phyloP scores from a whole-genome alignment of 805 yeast species.

The Candida tibetensis region DNA sequence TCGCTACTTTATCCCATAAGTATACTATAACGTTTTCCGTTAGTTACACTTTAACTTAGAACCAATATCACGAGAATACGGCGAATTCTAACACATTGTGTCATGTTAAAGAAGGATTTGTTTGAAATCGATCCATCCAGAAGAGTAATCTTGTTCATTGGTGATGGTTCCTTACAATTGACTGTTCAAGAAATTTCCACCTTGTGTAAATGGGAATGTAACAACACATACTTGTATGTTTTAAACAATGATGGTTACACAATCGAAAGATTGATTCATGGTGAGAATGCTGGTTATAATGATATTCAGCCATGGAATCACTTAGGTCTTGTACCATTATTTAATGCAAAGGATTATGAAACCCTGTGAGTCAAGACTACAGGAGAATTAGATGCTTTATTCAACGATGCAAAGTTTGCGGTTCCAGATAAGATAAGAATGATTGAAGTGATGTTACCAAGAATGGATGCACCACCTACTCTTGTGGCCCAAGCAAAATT shows the following conservation, averaged over 20 bases:
- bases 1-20: too few species aligned
- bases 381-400: conserved; percentile 16
- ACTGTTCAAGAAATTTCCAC: conserved; percentile 24
- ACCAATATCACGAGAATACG: background rate
- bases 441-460: conserved; percentile 19
- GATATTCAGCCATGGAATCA: conserved; percentile 22
- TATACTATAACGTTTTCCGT: too few species aligned
- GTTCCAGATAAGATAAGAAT: conserved; percentile 16
- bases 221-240: conserved; percentile 17
- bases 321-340: conserved; percentile 13
- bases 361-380: conserved; percentile 11
- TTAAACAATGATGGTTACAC: conserved; percentile 23
- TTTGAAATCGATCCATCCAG: conserved; percentile 24
- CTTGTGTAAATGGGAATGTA: conserved; percentile 13
- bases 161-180: conserved; percentile 23
- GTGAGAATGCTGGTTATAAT: conserved; percentile 17
- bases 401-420: conserved; percentile 13
- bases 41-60: background rate
- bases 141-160: conserved; percentile 20
- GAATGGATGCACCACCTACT: conserved; percentile 21
- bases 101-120: too few species aligned
- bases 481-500: conserved; percentile 32
- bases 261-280: conserved; percentile 22
- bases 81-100: too few species aligned
- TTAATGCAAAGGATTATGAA: conserved; percentile 18